These are phyloP conservation scores for Coniferiporia sulphurascens DNA, from an alignment of 1,284 basidiomycete species.

Conservation along the genomic window DNA sequence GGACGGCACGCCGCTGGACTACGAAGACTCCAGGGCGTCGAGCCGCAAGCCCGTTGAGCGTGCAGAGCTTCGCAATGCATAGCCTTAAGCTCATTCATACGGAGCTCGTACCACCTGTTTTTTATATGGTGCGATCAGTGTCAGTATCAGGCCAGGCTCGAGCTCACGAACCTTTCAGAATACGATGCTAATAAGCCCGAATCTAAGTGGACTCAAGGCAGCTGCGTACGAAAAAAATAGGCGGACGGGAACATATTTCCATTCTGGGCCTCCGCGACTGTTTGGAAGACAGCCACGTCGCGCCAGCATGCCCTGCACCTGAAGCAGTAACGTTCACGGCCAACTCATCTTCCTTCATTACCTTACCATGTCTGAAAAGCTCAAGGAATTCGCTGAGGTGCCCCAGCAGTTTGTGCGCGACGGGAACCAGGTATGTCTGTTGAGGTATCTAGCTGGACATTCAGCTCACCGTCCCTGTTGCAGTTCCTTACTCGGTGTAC, in stretches of 20 bases:
- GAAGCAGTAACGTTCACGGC: constrained; percentile 1
- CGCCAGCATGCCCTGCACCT: constrained; percentile 17
- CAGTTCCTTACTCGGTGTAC: constrained; percentile 97
- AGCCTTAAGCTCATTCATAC: constrained; percentile 17
- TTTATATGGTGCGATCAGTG: no score
- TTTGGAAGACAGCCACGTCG: constrained; percentile 16
- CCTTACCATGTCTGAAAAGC: constrained; percentile 81
- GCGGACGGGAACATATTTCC: neutral
- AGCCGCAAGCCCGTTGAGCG: neutral
- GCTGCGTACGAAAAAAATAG: neutral
- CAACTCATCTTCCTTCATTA: constrained; percentile 19
- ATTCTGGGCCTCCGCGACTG: neutral
- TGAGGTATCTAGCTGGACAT: neutral
- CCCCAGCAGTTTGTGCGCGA: constrained; percentile 92
- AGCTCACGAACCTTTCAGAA: neutral
- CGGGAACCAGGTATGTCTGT: constrained; percentile 76
- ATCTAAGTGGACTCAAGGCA: neutral
- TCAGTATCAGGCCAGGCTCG: neutral
- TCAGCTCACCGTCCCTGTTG: constrained; percentile 14
- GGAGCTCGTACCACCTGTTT: neutral
- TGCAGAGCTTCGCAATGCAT: constrained; percentile 10
- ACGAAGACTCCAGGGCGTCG: neutral
- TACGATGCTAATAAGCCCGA: neutral
- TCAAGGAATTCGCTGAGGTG: constrained; percentile 87
- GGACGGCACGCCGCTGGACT: neutral